These are phyloP conservation scores for Prinsepia uniflora DNA, from an alignment of 306 rosid species.

Conservation along the genomic window DNA sequence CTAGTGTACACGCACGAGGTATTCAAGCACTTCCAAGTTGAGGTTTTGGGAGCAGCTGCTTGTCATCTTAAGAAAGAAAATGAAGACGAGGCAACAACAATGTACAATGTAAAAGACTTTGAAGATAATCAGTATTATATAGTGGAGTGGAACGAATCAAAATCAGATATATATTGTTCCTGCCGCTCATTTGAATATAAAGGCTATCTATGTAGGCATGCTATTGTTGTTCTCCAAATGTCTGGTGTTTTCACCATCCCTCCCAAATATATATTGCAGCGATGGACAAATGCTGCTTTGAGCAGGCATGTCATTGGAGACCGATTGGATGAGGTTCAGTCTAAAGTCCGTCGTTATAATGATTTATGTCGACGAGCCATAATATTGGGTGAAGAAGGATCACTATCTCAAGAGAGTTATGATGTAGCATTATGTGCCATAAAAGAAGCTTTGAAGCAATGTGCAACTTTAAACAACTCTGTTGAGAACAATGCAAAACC, in stretches of 20 bases:
- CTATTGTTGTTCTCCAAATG: constrained; percentile 34
- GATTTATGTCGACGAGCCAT: constrained; percentile 30
- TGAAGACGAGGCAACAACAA: constrained; percentile 22
- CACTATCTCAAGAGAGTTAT: constrained; percentile 29
- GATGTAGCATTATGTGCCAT: constrained; percentile 25
- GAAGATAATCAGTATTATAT: constrained; percentile 23
- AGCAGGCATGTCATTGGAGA: constrained; percentile 27
- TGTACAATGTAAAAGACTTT: constrained; percentile 23
- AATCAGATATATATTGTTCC: constrained; percentile 21
- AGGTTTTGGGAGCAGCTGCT: constrained; percentile 34
- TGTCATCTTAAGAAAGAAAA: constrained; percentile 30
- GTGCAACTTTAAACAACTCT: constrained; percentile 15
- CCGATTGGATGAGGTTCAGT: constrained; percentile 22
- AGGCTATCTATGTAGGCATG: constrained; percentile 31
- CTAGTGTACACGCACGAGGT: constrained; percentile 20
- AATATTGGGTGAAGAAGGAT: constrained; percentile 32
- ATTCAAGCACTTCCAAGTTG: constrained; percentile 26
- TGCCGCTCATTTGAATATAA: constrained; percentile 28
- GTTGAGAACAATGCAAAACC: constrained; percentile 21
- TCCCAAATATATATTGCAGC: constrained; percentile 27
- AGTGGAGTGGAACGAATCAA: constrained; percentile 30
- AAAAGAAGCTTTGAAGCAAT: constrained; percentile 29
- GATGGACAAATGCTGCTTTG: constrained; percentile 29
- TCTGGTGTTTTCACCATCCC: constrained; percentile 32
- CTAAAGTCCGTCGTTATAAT: constrained; percentile 18